A percentile compares a stretch with the other conserved stretches of the same genome.
Conservation (phyloP, 805 yeast genomes). For the Deakozyma indianensis region DNA sequence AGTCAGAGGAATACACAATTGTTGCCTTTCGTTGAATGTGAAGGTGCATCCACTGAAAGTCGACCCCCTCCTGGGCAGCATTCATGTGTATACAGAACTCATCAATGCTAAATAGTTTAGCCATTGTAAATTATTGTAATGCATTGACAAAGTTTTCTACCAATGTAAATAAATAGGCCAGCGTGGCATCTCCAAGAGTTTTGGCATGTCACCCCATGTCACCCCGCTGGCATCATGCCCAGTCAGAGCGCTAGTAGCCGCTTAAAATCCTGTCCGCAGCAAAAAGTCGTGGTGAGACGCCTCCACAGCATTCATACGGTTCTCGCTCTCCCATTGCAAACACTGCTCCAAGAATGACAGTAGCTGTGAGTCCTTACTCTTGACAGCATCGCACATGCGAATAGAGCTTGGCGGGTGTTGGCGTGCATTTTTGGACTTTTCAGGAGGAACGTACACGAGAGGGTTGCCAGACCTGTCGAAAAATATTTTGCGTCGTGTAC, state of each 20-base stretch:
- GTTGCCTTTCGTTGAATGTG: background rate
- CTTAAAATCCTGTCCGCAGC: slow-evolving; percentile 11
- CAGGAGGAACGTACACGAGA: slow-evolving; percentile 6
- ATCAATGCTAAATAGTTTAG: background rate
- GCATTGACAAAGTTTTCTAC: too few relatives aligned
- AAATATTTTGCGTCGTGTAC: slow-evolving; percentile 23
- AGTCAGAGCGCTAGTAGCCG: too few relatives aligned
- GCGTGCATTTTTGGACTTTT: slow-evolving; percentile 13
- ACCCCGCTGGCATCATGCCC: too few relatives aligned
- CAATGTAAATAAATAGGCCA: too few relatives aligned
- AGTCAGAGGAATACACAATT: background rate
- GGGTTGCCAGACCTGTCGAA: slow-evolving; percentile 24
- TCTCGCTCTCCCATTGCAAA: slow-evolving; percentile 60
- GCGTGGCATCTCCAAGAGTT: too few relatives aligned
- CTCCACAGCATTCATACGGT: slow-evolving; percentile 24
- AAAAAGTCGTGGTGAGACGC: slow-evolving; percentile 26
- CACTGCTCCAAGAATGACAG: slow-evolving; percentile 36
- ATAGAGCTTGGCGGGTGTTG: slow-evolving; percentile 14
- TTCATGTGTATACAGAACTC: background rate
- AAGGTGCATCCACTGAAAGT: background rate
- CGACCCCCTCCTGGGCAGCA: background rate
- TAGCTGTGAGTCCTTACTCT: slow-evolving; percentile 15
- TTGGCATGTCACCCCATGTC: too few relatives aligned
- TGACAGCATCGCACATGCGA: slow-evolving; percentile 13
- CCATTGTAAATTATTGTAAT: too few relatives aligned